Conservation (phyloP, 1,139 yeast species). For the Geotrichum australiense region DNA sequence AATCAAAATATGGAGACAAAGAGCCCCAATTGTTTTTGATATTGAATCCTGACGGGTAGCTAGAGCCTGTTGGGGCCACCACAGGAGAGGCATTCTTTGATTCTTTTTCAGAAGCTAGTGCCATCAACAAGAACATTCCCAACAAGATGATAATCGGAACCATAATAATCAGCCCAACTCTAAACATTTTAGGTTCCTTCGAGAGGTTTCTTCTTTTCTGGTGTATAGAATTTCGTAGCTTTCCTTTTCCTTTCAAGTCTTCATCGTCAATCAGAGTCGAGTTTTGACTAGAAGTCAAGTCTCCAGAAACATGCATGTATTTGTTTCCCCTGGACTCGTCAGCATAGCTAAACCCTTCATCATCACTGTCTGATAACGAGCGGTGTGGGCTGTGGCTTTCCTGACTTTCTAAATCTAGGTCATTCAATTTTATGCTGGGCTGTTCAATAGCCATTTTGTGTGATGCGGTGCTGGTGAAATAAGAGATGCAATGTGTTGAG, state of each 20-base stretch:
- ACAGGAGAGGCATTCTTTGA: slow-evolving; percentile 30
- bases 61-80: slow-evolving; percentile 38
- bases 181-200: slow-evolving; percentile 7
- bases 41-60: slow-evolving; percentile 35
- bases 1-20: slow-evolving; percentile 37
- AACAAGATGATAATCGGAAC: slow-evolving; percentile 27
- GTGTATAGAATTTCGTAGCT: neutral
- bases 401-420: slow-evolving; percentile 1
- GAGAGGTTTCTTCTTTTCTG: slow-evolving; percentile 6
- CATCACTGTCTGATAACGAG: neutral
- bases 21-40: slow-evolving; percentile 40
- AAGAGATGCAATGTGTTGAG: neutral
- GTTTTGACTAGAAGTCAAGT: neutral
- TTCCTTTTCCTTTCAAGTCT: slow-evolving; percentile 1
- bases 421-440: neutral
- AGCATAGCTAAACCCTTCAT: slow-evolving; percentile 1
- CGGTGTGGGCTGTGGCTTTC: neutral
- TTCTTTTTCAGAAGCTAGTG: slow-evolving; percentile 22
- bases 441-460: neutral
- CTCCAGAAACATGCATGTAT: slow-evolving; percentile 1
- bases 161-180: slow-evolving; percentile 22
- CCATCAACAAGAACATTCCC: slow-evolving; percentile 25
- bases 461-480: neutral
- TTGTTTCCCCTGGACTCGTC: neutral
- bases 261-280: neutral